Evolutionary conservation across 2,329 filamentous ascomycete genomes (phyloP).

Genomic region (Arthroderma sp.): DNA sequence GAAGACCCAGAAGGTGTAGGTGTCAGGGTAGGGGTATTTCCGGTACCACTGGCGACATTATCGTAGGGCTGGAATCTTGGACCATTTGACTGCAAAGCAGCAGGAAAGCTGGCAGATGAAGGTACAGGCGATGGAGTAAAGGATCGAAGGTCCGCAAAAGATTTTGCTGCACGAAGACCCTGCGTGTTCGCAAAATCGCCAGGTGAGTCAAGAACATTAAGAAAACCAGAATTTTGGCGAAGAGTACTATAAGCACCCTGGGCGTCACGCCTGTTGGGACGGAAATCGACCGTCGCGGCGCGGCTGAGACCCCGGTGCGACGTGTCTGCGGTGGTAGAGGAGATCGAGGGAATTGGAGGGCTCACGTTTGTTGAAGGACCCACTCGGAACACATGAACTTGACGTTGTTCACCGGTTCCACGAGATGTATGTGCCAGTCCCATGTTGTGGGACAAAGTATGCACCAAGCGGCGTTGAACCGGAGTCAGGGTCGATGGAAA

Average conservation of each 20-base stretch:
- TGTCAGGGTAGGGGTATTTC: conserved; percentile 54
- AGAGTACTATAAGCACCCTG: conserved; percentile 59
- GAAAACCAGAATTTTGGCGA: conserved; percentile 60
- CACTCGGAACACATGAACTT: conserved; percentile 70
- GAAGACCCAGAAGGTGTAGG: conserved; percentile 41
- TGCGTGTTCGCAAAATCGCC: conserved; percentile 53
- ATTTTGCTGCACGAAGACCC: conserved; percentile 86
- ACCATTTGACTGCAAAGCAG: conserved; percentile 50
- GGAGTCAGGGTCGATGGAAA: conserved; percentile 73
- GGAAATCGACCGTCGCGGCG: conserved; percentile 95
- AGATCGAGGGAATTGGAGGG: conserved; percentile 50
- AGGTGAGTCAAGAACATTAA: conserved; percentile 75
- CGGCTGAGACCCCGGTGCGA: conserved; percentile 77
- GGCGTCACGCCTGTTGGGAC: conserved; percentile 56
- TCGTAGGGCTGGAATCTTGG: conserved; percentile 47
- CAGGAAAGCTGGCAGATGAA: conserved; percentile 77
- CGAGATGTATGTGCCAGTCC: conserved; percentile 81
- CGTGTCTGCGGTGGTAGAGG: conserved; percentile 52
- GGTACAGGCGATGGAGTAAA: conserved; percentile 88
- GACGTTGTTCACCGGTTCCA: conserved; percentile 72
- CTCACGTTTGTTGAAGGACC: conserved; percentile 42
- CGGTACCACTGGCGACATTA: conserved; percentile 42
- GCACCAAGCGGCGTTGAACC: conserved; percentile 74
- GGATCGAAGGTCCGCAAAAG: conserved; percentile 86
- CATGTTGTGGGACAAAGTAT: conserved; percentile 92